Base-by-base conservation (phyloP, 1,284 basidiomycete species). In the Leccinum pachyderme region DNA sequence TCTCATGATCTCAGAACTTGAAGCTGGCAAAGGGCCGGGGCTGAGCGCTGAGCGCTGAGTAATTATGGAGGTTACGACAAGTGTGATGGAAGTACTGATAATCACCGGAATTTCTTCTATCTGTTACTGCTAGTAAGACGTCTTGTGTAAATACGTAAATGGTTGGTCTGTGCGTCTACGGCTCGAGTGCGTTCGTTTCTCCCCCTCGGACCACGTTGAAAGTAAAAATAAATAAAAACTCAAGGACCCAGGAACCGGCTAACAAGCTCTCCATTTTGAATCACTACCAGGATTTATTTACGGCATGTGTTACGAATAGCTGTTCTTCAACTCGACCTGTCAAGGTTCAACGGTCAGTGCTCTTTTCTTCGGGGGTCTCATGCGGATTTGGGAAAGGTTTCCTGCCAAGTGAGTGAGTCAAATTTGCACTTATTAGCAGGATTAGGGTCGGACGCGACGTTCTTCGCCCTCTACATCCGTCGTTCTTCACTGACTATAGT, bases 181-280 rank as follows among this genome's bases (percentile, higher is more conserved):
- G 37, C 59, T 60, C 61, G 41, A 58, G 35, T 60, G 58, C 46
- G 53, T 31, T 35, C 32, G 5, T 37, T 41, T 27, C 41, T 47
- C 24, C 13, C 41, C 48, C 46, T 59, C 57, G 60, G 57, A 28
- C 47, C 6, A 37, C 9, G 6, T 41, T 22, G 47, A 31, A 29
- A 46, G 8, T 9, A 31, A 47, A 47, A 29, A n/a, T n/a, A n/a
- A 22, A 32, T 44, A 11, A 48, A n/a, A 4, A 13, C 6, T 9
- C 46, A 22, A 24, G 25, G 15, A 27, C 43, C 24, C 15, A 12
- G 31, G 8, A 2, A 47, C 37, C 24, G 24, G 18, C n/a, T n/a
- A 28, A 8, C 37, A 41, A 46, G 7, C 37, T 13, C 35, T 41
- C 15, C n/a, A n/a, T 29, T 24, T 8, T 7, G 31, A 50, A 24